Percentiles rank a stretch among this genome's conserved stretches.
These are phyloP conservation scores for Parietaria judaica DNA, from an alignment of 306 rosid species.

Conservation along the genomic window DNA sequence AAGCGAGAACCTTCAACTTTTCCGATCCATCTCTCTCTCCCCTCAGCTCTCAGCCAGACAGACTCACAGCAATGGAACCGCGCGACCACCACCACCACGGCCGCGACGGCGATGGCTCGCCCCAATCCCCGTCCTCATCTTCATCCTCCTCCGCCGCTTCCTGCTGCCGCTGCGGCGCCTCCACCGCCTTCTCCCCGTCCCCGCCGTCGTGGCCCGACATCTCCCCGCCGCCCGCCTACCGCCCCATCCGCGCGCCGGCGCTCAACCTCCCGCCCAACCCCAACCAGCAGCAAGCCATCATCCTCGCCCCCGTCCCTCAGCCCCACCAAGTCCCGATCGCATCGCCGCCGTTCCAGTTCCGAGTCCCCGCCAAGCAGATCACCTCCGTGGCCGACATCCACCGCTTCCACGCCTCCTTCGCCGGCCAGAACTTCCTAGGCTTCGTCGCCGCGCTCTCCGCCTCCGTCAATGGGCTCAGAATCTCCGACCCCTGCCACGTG, in stretches of 20 bases:
- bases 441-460: constrained; percentile 82
- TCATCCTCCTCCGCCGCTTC: constrained; percentile 28
- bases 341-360: constrained; percentile 46
- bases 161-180: constrained; percentile 76
- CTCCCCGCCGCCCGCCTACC: constrained; percentile 74
- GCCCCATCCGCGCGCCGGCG: constrained; percentile 89
- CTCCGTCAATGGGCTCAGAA: constrained; percentile 52
- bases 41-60: neutral
- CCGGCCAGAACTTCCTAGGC: constrained; percentile 68
- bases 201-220: constrained; percentile 42
- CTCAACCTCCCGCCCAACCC: constrained; percentile 59
- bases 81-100: neutral
- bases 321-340: constrained; percentile 49
- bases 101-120: constrained; percentile 25
- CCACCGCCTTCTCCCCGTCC: constrained; percentile 49
- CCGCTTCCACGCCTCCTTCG: constrained; percentile 50
- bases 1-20: no score
- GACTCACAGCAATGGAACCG: constrained; percentile 6
- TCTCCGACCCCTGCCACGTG: constrained; percentile 56
- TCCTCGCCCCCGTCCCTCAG: constrained; percentile 81
- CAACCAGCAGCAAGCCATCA: constrained; percentile 62
- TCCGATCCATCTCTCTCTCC: no score
- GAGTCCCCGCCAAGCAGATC: constrained; percentile 55
- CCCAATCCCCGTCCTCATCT: constrained; percentile 15
- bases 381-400: constrained; percentile 61